Conservation (phyloP, 2,329 filamentous ascomycete species). For the Fusarium armeniacum region DNA sequence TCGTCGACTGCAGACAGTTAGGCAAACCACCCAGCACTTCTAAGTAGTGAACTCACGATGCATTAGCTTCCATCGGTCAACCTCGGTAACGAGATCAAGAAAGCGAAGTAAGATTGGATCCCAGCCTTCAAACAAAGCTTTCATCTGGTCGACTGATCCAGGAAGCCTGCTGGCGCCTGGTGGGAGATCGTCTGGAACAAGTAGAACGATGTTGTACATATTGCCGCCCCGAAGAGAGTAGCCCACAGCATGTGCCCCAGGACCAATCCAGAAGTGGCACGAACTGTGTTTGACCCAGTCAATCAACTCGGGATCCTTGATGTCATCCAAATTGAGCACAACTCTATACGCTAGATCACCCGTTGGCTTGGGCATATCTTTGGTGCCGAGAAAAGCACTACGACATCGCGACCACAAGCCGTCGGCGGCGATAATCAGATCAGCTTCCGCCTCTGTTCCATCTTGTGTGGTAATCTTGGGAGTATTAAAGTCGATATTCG, state of each 20-base stretch:
- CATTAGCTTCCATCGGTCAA: conserved; percentile 23
- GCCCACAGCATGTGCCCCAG: conserved; percentile 71
- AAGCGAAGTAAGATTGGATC: conserved; percentile 22
- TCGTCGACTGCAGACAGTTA: conserved; percentile 57
- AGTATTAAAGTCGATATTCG: conserved; percentile 62
- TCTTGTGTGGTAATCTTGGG: conserved; percentile 57
- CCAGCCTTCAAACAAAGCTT: conserved; percentile 14
- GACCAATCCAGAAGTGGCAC: conserved; percentile 74
- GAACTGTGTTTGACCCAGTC: conserved; percentile 66
- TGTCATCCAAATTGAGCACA: conserved; percentile 66
- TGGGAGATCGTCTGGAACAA: conserved; percentile 74
- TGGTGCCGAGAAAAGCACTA: conserved; percentile 60
- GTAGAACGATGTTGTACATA: conserved; percentile 75
- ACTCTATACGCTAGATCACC: conserved; percentile 77
- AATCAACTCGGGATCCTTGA: conserved; percentile 64
- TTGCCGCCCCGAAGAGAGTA: conserved; percentile 72
- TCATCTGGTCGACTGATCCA: conserved; percentile 23
- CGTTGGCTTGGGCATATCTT: conserved; percentile 67
- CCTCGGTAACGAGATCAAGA: conserved; percentile 13
- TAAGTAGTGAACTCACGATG: conserved; percentile 2
- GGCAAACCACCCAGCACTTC: neutral
- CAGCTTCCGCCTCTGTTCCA: conserved; percentile 52
- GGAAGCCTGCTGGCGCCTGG: conserved; percentile 57
- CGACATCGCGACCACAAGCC: conserved; percentile 73
- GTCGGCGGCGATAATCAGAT: conserved; percentile 70